A percentile compares a stretch with the other conserved stretches of the same genome.
Conservation (phyloP, 495 filamentous ascomycete genomes). For the Hypoxylon rickii region DNA sequence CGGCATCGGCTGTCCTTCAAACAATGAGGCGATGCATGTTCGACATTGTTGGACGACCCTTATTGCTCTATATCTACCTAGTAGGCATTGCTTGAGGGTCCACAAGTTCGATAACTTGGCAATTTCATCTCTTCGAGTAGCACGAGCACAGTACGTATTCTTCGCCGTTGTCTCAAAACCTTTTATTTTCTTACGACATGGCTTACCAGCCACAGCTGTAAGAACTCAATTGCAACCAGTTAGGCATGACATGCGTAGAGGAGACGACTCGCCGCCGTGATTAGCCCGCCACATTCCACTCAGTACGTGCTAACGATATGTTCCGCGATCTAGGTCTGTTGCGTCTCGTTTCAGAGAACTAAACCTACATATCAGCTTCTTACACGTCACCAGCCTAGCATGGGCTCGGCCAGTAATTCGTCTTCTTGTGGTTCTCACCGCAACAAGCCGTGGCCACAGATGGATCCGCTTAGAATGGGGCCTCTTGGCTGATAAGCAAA, state of each 20-base stretch:
- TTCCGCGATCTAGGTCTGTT: no score
- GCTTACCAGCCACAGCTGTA: constrained; percentile 5
- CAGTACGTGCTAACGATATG: no score
- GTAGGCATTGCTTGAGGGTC: constrained; percentile 1
- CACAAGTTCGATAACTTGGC: constrained; percentile 23
- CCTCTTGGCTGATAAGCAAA: not conserved
- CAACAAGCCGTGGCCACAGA: constrained; percentile 23
- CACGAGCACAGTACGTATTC: constrained; percentile 9
- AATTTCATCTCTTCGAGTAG: constrained; percentile 2
- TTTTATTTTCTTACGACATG: not conserved
- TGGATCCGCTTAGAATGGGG: constrained; percentile 5
- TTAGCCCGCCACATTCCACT: no score
- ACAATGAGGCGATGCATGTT: constrained; percentile 20
- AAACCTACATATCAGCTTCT: constrained; percentile 7
- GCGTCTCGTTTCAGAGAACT: constrained; percentile 17
- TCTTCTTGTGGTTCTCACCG: constrained; percentile 30
- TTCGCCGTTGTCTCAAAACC: not conserved
- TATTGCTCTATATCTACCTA: no score
- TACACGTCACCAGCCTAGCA: constrained; percentile 27
- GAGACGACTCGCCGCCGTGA: no score
- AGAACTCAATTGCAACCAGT: constrained; percentile 24
- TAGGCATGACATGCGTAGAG: constrained; percentile 1
- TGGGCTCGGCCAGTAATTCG: constrained; percentile 12
- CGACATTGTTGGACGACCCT: no score
- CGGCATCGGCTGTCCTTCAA: constrained; percentile 28